Evolutionary conservation across 148 eudicot species (phyloP), one percentile per base, ranked within the genome.

Genomic region (Drosera capensis): DNA sequence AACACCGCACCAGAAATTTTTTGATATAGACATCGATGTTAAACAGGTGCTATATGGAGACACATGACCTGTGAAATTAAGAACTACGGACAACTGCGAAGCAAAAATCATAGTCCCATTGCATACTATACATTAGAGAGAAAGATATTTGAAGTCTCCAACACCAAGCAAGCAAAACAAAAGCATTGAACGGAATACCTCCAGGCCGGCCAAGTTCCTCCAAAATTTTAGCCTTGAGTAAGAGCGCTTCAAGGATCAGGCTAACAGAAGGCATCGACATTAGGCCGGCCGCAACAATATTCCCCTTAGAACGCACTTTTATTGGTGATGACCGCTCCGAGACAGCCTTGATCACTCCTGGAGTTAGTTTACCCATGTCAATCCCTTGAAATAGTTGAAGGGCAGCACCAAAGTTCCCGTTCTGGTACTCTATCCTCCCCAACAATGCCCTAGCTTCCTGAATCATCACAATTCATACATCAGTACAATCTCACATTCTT

Each of bases 371-470:
- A 38, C 46, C 67, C 31, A 84, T 73, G 56, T 84, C 97, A 60
- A 90, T 90, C 65, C 97, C 95, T 44, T 84, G 73, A 45, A 84
- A 90, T 11, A 90, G 82, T 59, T 90, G 87, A 54, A 90, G 76
- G 36, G 97, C 95, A 42, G 81, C 97, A 70, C 71, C 90, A 44
- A 73, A 78, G 43, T 84, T 90, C 40, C 84, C 95, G 56, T 73
- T 90, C 50, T 90, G 97, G 68, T 73, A 84, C 47, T 90, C 97
- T 35, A 90, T 86, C 56, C 95, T 78, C 50, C 97, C 97, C 48
- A 90, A 55, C 66, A 90, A 71, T 25, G 95, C 97, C 76, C 95
- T 75, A 53, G 97, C 97, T 69, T 90, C 97, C 97, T 83, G 60
- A 55, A 8, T 42, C 24, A 24, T 36, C 7, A 52, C 21, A 1